Base-by-base conservation (phyloP, 1,284 basidiomycete genomes). In the Xanthoconium separans region DNA sequence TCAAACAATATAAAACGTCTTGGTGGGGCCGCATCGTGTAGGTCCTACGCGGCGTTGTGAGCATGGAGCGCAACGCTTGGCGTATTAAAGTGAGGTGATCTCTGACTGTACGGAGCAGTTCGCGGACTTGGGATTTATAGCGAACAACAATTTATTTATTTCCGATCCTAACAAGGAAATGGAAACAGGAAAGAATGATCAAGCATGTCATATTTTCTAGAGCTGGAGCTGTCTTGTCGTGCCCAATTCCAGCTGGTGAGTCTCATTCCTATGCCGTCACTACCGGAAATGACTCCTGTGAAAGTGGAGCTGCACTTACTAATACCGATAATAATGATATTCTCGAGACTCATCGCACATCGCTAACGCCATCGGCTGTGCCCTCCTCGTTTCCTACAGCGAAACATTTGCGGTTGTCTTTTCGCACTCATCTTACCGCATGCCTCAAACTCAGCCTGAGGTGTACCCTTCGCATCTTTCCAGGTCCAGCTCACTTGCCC, bases 401-500 rank as follows among this genome's bases (percentile, higher is more conserved):
- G 34, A 27, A 16, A 30, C 24, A 13, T 9, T 20, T 6, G 34
- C 16, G 33, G 34, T n/a, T 39, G 18, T 60, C 16, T 6, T 29
- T n/a, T 40, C 31, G 24, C 27, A 30, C 42, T 48, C 48, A 40
- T 31, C 24, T 37, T 29, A 52, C 40, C 20, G 22, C 47, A 71
- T 66, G 65, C 29, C 45, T 41, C 46, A 22, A 33, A 41, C 48
- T 10, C 58, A 46, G 39, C 30, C 44, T 15, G 50, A 51, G 18
- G 8, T 36, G 11, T 50, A 34, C 1, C 18, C 11, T 16, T 53
- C 59, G 6, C 49, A 34, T 30, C 55, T 53, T 7, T 60, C 64
- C 16, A 55, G 36, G 36, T 53, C 55, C 15, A 56, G 49, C 51
- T 43, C 66, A 8, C 53, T 65, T 15, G n/a, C 52, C 27, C 52